Conservation (phyloP, 2,329 filamentous ascomycete genomes). For the Ascosphaera apis region DNA sequence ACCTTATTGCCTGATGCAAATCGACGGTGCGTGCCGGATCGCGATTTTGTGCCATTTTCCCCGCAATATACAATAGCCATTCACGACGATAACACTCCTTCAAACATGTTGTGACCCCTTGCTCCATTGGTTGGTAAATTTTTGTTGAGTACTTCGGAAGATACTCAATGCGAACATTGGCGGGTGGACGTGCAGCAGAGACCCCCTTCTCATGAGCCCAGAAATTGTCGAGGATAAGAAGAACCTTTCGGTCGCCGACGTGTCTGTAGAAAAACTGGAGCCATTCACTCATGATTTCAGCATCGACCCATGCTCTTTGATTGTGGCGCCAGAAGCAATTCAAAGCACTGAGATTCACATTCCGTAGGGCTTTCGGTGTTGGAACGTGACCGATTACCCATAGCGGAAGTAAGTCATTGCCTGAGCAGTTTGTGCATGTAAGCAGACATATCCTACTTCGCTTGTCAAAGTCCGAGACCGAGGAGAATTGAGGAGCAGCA, state of each 20-base stretch:
- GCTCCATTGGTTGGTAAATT: neutral
- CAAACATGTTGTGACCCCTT: neutral
- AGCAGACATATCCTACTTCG: neutral
- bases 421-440: neutral
- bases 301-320: neutral
- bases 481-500: neutral
- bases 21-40: neutral
- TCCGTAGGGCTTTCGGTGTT: neutral
- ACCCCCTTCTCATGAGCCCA: neutral
- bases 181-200: neutral
- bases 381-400: neutral
- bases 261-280: neutral
- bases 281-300: neutral
- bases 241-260: neutral
- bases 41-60: neutral
- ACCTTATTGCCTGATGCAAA: neutral
- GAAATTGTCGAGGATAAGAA: neutral
- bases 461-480: neutral
- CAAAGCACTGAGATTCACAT: neutral
- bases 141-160: neutral
- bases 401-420: neutral
- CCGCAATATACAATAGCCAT: neutral
- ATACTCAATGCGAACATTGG: neutral
- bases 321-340: neutral
- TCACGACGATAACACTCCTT: neutral